Conservation (phyloP, 305 asterid species). For the Solanum hybrid region DNA sequence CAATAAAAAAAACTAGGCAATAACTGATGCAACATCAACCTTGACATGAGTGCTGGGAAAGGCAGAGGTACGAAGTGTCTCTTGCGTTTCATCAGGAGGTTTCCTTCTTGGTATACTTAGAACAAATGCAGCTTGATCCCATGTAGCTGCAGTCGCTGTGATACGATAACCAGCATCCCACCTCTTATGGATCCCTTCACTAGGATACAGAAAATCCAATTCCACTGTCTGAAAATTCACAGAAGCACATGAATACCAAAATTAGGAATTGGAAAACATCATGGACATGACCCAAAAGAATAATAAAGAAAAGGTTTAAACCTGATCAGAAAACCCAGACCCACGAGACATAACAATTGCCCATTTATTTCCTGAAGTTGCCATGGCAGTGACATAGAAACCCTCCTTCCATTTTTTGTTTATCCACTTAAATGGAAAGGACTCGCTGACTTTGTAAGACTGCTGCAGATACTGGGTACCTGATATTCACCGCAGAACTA, state of each 20-base stretch:
- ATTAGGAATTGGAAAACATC: neutral
- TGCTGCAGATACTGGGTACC: slow-evolving; percentile 73
- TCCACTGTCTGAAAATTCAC: slow-evolving; percentile 63
- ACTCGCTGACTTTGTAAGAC: slow-evolving; percentile 73
- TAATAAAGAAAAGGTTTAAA: slow-evolving; percentile 2
- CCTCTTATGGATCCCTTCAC: slow-evolving; percentile 78
- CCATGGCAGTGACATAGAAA: slow-evolving; percentile 77
- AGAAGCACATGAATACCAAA: neutral
- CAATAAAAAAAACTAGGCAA: neutral
- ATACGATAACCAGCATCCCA: slow-evolving; percentile 82
- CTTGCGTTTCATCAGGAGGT: slow-evolving; percentile 73
- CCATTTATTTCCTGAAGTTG: slow-evolving; percentile 80
- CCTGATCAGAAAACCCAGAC: slow-evolving; percentile 82
- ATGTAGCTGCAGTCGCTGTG: slow-evolving; percentile 76
- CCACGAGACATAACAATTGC: slow-evolving; percentile 83
- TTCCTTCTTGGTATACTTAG: slow-evolving; percentile 67
- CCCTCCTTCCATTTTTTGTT: slow-evolving; percentile 91
- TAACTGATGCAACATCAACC: slow-evolving; percentile 26
- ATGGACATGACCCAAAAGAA: neutral
- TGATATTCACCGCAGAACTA: slow-evolving; percentile 15
- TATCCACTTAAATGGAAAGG: slow-evolving; percentile 94
- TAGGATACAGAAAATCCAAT: slow-evolving; percentile 82
- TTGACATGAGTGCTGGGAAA: slow-evolving; percentile 74
- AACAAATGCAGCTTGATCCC: slow-evolving; percentile 70
- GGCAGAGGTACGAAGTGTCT: slow-evolving; percentile 80